phyloP scores from a whole-genome alignment of 2,329 filamentous ascomycete genomes.

The Fusarium stilboides region DNA sequence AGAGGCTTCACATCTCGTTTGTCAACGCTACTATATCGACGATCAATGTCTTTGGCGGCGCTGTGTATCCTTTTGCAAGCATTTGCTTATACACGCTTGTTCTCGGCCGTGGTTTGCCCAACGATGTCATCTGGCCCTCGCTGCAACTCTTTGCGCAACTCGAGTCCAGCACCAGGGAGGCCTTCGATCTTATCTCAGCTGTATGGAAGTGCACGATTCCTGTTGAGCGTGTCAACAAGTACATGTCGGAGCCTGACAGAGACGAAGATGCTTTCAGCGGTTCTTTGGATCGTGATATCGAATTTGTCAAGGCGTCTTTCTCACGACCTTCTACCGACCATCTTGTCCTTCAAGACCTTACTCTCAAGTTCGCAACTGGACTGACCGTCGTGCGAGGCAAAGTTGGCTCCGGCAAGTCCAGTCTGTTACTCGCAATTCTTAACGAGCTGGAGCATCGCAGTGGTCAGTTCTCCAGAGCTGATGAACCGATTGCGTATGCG shows the following conservation, averaged over 20 bases:
- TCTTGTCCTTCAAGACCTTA: conserved; percentile 65
- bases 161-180: conserved; percentile 79
- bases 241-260: conserved; percentile 89
- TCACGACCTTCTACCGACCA: conserved; percentile 80
- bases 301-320: conserved; percentile 78
- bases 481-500: conserved; percentile 68
- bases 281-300: conserved; percentile 57
- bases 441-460: conserved; percentile 77
- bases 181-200: conserved; percentile 82
- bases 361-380: conserved; percentile 63
- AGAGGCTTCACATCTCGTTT: conserved; percentile 56
- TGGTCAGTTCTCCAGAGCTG: conserved; percentile 63
- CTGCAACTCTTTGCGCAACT: conserved; percentile 85
- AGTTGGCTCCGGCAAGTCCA: conserved; percentile 74
- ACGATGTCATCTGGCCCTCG: conserved; percentile 90
- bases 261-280: conserved; percentile 63
- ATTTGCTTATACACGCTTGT: conserved; percentile 86
- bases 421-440: conserved; percentile 70
- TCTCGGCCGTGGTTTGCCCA: conserved; percentile 75
- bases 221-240: conserved; percentile 84
- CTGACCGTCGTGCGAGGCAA: conserved; percentile 71
- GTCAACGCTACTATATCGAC: conserved; percentile 70
- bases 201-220: conserved; percentile 88
- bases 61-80: conserved; percentile 83
- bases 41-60: conserved; percentile 79